phyloP scores from a whole-genome alignment of 352 stramenopile species.

The Blastocystis sp. region DNA sequence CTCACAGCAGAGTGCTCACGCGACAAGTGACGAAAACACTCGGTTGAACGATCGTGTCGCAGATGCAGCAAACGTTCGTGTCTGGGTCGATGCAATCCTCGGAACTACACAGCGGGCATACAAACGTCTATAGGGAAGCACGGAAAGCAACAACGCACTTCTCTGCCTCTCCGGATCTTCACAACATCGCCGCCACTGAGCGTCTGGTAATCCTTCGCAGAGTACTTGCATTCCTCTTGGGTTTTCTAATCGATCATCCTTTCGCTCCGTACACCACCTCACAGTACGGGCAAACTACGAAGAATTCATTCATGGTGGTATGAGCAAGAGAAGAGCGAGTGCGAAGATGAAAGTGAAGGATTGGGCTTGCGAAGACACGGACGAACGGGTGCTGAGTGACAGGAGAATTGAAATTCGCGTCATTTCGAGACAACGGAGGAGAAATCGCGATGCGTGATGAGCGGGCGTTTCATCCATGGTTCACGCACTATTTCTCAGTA shows the following conservation, averaged over 20 bases:
- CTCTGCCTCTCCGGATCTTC: conserved; percentile 34
- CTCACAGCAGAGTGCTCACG: not conserved
- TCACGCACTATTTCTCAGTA: conserved; percentile 15
- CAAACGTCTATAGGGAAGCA: conserved; percentile 17
- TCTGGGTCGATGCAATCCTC: conserved; percentile 62
- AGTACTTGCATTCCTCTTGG: conserved; percentile 54
- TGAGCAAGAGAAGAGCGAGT: no score
- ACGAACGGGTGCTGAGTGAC: not conserved
- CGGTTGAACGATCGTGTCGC: conserved; percentile 48
- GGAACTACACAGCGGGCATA: conserved; percentile 39
- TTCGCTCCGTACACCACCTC: not conserved
- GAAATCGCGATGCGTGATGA: not conserved
- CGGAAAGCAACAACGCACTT: not conserved
- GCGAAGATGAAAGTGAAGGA: no score
- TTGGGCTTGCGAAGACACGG: not conserved
- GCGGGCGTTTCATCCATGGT: not conserved
- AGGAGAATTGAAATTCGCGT: not conserved
- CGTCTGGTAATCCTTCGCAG: conserved; percentile 36
- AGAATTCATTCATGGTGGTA: conserved; percentile 8
- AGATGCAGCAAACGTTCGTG: conserved; percentile 49
- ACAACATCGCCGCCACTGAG: conserved; percentile 20
- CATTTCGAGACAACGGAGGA: not conserved
- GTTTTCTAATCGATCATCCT: conserved; percentile 23
- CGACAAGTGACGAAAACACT: conserved; percentile 46
- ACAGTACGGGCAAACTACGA: conserved; percentile 45